phyloP scores from a whole-genome alignment of 2,329 filamentous ascomycete species.

The Pseudogymnoascus sp. region DNA sequence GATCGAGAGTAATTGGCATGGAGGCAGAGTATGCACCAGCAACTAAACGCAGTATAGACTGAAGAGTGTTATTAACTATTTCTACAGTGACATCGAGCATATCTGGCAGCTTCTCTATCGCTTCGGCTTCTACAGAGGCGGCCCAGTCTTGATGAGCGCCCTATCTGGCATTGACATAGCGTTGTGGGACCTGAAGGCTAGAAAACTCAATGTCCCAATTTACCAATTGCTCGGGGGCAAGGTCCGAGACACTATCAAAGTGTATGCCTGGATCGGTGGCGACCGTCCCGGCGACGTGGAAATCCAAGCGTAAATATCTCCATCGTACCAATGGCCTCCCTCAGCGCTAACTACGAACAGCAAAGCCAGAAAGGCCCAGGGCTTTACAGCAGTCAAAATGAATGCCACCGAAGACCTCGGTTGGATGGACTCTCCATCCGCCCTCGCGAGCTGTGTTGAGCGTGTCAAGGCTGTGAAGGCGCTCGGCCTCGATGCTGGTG shows the following conservation, averaged over 20 bases:
- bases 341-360: slow-evolving; percentile 30
- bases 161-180: slow-evolving; percentile 73
- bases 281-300: slow-evolving; percentile 63
- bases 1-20: slow-evolving; percentile 52
- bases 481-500: slow-evolving; percentile 62
- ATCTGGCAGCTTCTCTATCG: slow-evolving; percentile 73
- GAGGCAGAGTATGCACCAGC: slow-evolving; percentile 56
- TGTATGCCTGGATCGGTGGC: slow-evolving; percentile 75
- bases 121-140: slow-evolving; percentile 67
- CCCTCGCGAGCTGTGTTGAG: slow-evolving; percentile 56
- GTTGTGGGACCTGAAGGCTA: slow-evolving; percentile 69
- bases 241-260: slow-evolving; percentile 60
- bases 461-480: slow-evolving; percentile 62
- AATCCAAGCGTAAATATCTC: slow-evolving; percentile 45
- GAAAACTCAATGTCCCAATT: slow-evolving; percentile 58
- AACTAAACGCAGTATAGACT: background rate
- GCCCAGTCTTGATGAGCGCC: slow-evolving; percentile 74
- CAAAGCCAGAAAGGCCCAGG: slow-evolving; percentile 50
- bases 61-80: background rate
- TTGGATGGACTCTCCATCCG: slow-evolving; percentile 66
- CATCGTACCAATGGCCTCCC: background rate
- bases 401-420: slow-evolving; percentile 69
- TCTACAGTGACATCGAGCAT: slow-evolving; percentile 63
- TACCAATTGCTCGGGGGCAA: slow-evolving; percentile 70
- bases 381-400: slow-evolving; percentile 67